Percentiles rank a stretch among this genome's conserved stretches.
Conservation (phyloP, 371 early-diverging fungal genomes). For the Mucor circinelloides region DNA sequence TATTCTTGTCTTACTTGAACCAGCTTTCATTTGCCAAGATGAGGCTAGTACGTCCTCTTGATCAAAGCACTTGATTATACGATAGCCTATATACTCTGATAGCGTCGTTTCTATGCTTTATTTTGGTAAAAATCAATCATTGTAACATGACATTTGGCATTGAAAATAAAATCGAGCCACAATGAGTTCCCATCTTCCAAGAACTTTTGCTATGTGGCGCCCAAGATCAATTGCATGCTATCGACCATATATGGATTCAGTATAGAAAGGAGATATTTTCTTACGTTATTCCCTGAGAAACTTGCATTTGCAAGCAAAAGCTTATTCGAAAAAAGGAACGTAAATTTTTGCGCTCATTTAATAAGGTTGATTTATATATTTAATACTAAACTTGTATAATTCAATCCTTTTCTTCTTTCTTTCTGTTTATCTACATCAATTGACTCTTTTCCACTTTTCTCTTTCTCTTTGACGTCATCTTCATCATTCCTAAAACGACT, state of each 20-base stretch:
- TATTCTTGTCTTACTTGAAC: not conserved
- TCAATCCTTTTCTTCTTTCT: not conserved
- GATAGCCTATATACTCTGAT: not conserved
- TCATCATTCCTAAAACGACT: not conserved
- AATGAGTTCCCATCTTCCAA: not conserved
- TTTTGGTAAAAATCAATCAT: not conserved
- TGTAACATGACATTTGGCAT: conserved; percentile 6
- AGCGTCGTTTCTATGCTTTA: not conserved
- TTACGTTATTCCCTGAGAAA: not conserved
- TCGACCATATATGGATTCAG: not conserved
- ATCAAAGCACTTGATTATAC: not conserved
- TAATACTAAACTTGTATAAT: not conserved
- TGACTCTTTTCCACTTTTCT: not conserved
- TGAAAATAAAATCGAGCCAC: conserved; percentile 9
- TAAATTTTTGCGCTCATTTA: conserved; percentile 8
- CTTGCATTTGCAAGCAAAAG: not conserved
- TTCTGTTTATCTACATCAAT: not conserved
- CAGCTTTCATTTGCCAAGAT: not conserved
- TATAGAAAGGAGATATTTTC: conserved; percentile 2
- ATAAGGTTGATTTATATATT: conserved; percentile 1
- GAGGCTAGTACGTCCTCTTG: not conserved
- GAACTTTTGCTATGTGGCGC: conserved; percentile 8
- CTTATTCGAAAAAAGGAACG: conserved; percentile 14
- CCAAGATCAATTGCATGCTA: not conserved
- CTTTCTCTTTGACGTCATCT: not conserved